Percentiles rank a stretch among this genome's conserved stretches.
phyloP scores from a whole-genome alignment of 176 grass and related monocot species.

The Oryza coarctata region DNA sequence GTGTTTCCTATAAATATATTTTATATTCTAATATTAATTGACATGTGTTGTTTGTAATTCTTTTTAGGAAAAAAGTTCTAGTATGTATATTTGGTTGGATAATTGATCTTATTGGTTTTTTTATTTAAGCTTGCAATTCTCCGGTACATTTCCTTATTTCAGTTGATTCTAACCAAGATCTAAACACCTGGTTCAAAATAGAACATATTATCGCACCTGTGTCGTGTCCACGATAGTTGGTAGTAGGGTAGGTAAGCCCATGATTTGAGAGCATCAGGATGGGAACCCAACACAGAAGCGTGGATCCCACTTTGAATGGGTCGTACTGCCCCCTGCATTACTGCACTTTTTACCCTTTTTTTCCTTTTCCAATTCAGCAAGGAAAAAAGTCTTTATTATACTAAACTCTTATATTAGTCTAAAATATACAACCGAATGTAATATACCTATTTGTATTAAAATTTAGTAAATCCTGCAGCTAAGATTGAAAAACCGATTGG shows the following conservation, averaged over 20 bases:
- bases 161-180: neutral
- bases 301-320: neutral
- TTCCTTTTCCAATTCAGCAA: neutral
- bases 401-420: no score
- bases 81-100: no score
- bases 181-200: neutral
- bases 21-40: no score
- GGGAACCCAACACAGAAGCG: neutral
- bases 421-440: no score
- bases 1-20: no score
- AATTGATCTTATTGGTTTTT: neutral
- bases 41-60: no score
- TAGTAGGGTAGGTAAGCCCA: neutral
- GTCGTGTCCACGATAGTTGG: no score
- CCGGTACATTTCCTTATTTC: neutral
- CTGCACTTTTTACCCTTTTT: neutral
- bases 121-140: neutral
- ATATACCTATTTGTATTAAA: no score
- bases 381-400: neutral
- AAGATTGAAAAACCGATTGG: no score
- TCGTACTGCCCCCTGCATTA: neutral
- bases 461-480: no score
- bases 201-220: neutral
- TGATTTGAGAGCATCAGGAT: neutral
- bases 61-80: no score